phyloP scores from a whole-genome alignment of 805 yeast species.

The Saccharomycopsis selenospora region DNA sequence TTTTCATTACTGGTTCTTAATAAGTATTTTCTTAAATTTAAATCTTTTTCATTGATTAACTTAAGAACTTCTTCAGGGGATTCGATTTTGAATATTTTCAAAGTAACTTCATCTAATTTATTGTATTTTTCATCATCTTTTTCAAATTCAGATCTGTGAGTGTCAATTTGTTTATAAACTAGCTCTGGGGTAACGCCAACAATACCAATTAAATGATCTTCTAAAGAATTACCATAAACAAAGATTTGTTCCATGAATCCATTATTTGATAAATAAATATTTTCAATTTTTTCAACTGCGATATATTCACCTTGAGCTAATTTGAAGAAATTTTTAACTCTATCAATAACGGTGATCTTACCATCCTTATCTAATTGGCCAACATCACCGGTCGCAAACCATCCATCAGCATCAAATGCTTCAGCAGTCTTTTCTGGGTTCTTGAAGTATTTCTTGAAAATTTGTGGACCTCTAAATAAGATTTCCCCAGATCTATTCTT shows the following conservation, averaged over 20 bases:
- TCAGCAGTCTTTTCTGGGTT: slow-evolving; percentile 42
- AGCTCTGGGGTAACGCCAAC: slow-evolving; percentile 43
- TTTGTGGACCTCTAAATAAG: slow-evolving; percentile 49
- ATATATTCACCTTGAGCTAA: slow-evolving; percentile 50
- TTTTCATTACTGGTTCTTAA: slow-evolving; percentile 35
- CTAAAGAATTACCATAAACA: slow-evolving; percentile 50
- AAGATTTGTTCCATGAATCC: slow-evolving; percentile 40
- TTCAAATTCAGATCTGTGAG: slow-evolving; percentile 28
- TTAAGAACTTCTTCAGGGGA: not conserved
- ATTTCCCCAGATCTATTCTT: slow-evolving; percentile 42
- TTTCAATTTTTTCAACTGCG: slow-evolving; percentile 61
- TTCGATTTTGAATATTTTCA: not conserved
- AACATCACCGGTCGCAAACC: slow-evolving; percentile 57
- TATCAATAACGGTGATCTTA: slow-evolving; percentile 42
- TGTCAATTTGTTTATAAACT: slow-evolving; percentile 6
- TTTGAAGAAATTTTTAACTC: slow-evolving; percentile 65
- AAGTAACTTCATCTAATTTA: not conserved
- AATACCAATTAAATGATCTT: slow-evolving; percentile 46
- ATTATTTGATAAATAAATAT: slow-evolving; percentile 39
- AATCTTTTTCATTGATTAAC: slow-evolving; percentile 15
- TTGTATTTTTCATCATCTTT: slow-evolving; percentile 17
- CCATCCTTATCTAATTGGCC: slow-evolving; percentile 34
- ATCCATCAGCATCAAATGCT: slow-evolving; percentile 40
- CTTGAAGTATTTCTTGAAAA: slow-evolving; percentile 44
- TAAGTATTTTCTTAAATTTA: slow-evolving; percentile 21